Evolutionary conservation across 2,329 filamentous ascomycete genomes (phyloP).

Genomic region (Tothia fuscella): DNA sequence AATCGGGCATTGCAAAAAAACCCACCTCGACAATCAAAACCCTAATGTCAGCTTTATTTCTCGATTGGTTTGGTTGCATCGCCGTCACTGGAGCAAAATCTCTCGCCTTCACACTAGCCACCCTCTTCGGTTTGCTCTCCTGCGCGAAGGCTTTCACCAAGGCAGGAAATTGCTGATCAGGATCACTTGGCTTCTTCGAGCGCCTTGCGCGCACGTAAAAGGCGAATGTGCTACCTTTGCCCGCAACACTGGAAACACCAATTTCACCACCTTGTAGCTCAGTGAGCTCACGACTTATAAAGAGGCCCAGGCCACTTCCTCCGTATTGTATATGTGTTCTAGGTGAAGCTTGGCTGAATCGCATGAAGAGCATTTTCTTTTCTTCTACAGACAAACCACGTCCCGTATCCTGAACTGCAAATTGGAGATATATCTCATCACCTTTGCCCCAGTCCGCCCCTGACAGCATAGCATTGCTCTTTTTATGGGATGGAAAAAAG

Average conservation of each 20-base stretch:
- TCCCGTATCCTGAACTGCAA: constrained; percentile 67
- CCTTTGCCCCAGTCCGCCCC: constrained; percentile 59
- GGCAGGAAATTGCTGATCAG: constrained; percentile 6
- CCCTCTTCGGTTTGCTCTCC: constrained; percentile 6
- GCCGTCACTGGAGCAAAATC: constrained; percentile 20
- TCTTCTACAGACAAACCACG: constrained; percentile 60
- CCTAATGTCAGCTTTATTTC: constrained; percentile 12
- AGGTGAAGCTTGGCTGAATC: constrained; percentile 67
- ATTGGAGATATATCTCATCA: constrained; percentile 52
- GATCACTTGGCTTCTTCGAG: constrained; percentile 16
- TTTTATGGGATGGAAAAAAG: constrained; percentile 48
- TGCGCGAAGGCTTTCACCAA: constrained; percentile 4
- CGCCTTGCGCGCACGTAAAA: constrained; percentile 63
- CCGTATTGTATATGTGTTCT: constrained; percentile 69
- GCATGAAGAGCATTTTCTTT: constrained; percentile 62
- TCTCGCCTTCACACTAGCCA: constrained; percentile 17
- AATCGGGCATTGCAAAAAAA: background rate
- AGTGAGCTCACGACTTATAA: constrained; percentile 67
- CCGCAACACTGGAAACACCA: constrained; percentile 55
- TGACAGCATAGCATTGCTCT: constrained; percentile 32
- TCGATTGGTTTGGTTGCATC: background rate
- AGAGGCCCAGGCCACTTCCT: constrained; percentile 65
- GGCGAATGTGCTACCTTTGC: constrained; percentile 60
- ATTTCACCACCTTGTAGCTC: constrained; percentile 73
- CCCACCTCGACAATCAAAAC: constrained; percentile 12